phyloP scores from a whole-genome alignment of 2,329 filamentous ascomycete species.

The Colletotrichum sojae region DNA sequence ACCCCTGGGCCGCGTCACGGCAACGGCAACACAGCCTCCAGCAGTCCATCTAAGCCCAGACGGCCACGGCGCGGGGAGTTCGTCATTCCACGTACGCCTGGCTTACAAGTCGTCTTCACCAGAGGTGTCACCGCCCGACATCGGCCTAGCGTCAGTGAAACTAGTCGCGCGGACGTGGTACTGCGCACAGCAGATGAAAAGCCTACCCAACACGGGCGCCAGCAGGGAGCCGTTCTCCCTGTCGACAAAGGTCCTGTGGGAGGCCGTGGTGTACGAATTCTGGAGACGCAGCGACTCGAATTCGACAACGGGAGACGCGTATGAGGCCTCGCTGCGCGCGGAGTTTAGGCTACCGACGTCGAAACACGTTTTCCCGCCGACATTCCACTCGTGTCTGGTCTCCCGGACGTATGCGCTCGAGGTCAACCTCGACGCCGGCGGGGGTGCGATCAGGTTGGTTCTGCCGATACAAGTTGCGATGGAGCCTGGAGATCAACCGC shows the following conservation, averaged over 20 bases:
- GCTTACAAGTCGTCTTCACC: conserved; percentile 60
- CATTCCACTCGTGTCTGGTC: conserved; percentile 71
- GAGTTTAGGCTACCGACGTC: conserved; percentile 62
- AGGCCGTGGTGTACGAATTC: conserved; percentile 58
- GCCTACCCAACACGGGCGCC: conserved; percentile 65
- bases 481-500: conserved; percentile 44
- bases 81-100: conserved; percentile 60
- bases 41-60: conserved; percentile 65
- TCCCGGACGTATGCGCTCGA: conserved; percentile 68
- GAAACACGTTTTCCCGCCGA: conserved; percentile 67
- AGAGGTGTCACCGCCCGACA: conserved; percentile 60
- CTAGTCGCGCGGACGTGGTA: conserved; percentile 67
- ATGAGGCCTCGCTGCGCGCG: conserved; percentile 59
- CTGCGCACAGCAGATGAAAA: conserved; percentile 58
- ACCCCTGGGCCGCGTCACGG: conserved; percentile 64
- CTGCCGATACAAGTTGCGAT: conserved; percentile 68
- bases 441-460: conserved; percentile 58
- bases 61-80: conserved; percentile 57
- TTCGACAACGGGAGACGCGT: conserved; percentile 45
- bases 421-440: conserved; percentile 57
- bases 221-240: conserved; percentile 51
- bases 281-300: conserved; percentile 26
- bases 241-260: conserved; percentile 62
- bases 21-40: conserved; percentile 59
- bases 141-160: conserved; percentile 65